phyloP scores from a whole-genome alignment of 2,329 filamentous ascomycete species.

The Clonostachys chloroleuca region DNA sequence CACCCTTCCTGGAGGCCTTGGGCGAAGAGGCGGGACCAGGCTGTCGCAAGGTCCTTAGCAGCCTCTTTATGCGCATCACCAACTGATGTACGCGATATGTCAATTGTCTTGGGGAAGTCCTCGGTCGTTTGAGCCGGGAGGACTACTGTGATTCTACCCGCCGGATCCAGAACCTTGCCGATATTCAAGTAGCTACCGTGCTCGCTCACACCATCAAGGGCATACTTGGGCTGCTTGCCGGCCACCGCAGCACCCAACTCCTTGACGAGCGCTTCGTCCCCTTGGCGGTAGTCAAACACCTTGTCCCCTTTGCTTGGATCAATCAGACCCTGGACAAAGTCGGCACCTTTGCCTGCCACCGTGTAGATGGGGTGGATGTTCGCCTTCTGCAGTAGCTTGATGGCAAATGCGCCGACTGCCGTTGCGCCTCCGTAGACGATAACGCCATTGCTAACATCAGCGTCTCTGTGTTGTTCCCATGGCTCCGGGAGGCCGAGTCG shows the following conservation, averaged over 20 bases:
- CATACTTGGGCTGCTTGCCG: neutral
- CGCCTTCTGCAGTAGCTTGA: slow-evolving; percentile 43
- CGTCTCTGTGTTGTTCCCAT: slow-evolving; percentile 26
- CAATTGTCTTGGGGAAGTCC: neutral
- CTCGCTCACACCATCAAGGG: slow-evolving; percentile 4
- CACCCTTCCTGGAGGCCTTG: neutral
- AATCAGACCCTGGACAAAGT: slow-evolving; percentile 7
- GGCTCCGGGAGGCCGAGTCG: slow-evolving; percentile 41
- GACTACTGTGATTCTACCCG: slow-evolving; percentile 31
- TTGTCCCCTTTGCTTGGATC: slow-evolving; percentile 9
- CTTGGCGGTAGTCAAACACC: slow-evolving; percentile 12
- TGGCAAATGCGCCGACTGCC: slow-evolving; percentile 51
- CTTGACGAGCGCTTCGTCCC: slow-evolving; percentile 3
- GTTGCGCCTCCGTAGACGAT: slow-evolving; percentile 46
- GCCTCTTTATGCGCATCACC: neutral
- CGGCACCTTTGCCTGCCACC: slow-evolving; percentile 16
- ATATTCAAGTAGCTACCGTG: neutral
- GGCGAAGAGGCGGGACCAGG: neutral
- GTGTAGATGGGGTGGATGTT: slow-evolving; percentile 57
- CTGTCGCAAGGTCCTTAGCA: neutral
- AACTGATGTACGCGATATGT: neutral
- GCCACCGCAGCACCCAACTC: slow-evolving; percentile 2
- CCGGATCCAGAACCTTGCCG: neutral
- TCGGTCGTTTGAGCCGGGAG: neutral
- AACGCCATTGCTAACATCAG: slow-evolving; percentile 5